Base-by-base conservation (phyloP, 345 rosid genomes). In the Rhizophora apiculata region DNA sequence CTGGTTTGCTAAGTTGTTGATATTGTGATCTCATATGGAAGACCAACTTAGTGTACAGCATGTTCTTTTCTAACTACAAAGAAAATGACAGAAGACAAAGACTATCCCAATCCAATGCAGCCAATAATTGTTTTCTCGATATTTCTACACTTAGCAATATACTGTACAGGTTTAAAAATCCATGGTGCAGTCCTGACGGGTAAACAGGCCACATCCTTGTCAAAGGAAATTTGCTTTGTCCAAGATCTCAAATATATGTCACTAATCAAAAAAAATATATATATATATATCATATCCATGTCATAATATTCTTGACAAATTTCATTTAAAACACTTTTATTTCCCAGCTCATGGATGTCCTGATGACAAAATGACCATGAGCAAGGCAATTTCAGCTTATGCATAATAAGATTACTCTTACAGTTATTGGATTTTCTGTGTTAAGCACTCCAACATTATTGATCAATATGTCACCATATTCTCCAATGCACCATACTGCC, bases 401-500 rank as follows among this genome's bases (percentile, higher is more conserved):
- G 49, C 54, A 72, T 43, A 67, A 64, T 52, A 63, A 55, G 68
- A 72, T 69, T 63, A 60, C 72, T 75, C 92, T 85, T 76, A 96
- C 99, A 52, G 97, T 92, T 75, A 90, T 64, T 57, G 98, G 91
- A 76, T 96, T 94, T 81, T 96, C 99, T 51, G 82, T 68, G 77
- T 85, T 80, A 79, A 96, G 94, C 91, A 92, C 80, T 74, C 99
- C 98, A 29, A 71, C 85, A 84, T 85, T 92, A 69, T 90, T 89
- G 60, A 92, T 91, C 88, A 96, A 79, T 82, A 96, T 64, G 79
- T 96, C 99, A 71, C 98, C 99, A 74, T 92, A 96, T 83, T 96
- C 99, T 73, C 99, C 99, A 62, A 96, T 82, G 85, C 98, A 96
- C 99, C 99, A 96, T 64, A 90, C 85, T 34, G 99, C 98, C 73